Percentiles rank a stretch among this genome's conserved stretches.
Evolutionary conservation across 2,329 filamentous ascomycete species (phyloP).

Genomic region (Phialophora chinensis): DNA sequence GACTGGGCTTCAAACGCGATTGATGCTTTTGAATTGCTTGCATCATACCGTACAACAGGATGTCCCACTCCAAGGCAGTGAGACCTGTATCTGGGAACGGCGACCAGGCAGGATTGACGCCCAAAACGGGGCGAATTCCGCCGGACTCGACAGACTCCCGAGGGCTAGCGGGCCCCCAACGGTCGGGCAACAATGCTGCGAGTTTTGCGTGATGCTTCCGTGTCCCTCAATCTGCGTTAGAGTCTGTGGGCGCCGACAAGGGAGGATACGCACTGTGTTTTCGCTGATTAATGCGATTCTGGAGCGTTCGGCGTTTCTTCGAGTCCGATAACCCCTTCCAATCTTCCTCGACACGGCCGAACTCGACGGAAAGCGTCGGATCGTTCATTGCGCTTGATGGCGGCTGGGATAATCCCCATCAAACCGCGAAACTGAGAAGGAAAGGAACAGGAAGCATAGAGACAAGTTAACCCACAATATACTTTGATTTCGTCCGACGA

Average conservation of each 20-base stretch:
- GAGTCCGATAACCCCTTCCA: neutral
- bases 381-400: neutral
- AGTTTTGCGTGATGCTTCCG: neutral
- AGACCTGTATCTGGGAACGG: neutral
- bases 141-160: neutral
- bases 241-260: neutral
- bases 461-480: neutral
- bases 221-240: neutral
- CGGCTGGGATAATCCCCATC: neutral
- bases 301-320: neutral
- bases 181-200: neutral
- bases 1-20: too few species aligned
- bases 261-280: neutral
- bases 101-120: neutral
- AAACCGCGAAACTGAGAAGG: neutral
- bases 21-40: neutral
- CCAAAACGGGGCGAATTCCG: neutral
- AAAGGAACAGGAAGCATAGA: neutral
- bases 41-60: neutral
- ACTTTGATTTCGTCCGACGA: neutral
- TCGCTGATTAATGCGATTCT: constrained; percentile 9
- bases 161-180: neutral
- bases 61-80: neutral
- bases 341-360: constrained; percentile 5
- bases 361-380: neutral